phyloP scores from a whole-genome alignment of 139 green algal genomes.

The Micractinium sp. region DNA sequence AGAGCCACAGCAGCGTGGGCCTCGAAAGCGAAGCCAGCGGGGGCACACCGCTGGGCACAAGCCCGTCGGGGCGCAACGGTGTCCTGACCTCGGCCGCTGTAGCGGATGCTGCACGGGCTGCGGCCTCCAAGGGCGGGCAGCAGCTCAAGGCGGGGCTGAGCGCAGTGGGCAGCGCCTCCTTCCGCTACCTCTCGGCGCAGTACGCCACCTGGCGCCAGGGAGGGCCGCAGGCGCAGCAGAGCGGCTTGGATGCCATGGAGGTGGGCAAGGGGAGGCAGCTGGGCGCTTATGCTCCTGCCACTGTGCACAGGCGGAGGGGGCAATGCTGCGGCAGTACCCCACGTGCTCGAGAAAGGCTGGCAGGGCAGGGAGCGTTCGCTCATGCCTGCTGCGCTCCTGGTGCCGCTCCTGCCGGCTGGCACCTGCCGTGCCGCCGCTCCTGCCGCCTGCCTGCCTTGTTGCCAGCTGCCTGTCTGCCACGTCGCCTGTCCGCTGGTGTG shows the following conservation, averaged over 20 bases:
- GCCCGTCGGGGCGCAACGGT: not conserved
- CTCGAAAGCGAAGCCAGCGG: not conserved
- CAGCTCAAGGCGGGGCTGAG: conserved; percentile 29
- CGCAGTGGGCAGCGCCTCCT: conserved; percentile 30
- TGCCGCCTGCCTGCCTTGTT: no score
- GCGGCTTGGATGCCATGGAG: conserved; percentile 7
- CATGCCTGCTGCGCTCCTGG: no score
- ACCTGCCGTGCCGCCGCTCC: no score
- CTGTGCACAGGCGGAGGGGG: no score
- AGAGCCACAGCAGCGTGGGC: not conserved
- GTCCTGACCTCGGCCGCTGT: conserved; percentile 25
- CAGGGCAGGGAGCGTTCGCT: not conserved
- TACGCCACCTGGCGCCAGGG: conserved; percentile 22
- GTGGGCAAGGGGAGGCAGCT: not conserved
- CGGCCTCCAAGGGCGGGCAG: conserved; percentile 33
- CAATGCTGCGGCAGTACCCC: no score
- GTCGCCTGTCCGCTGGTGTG: not conserved
- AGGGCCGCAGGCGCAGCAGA: not conserved
- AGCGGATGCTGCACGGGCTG: conserved; percentile 5
- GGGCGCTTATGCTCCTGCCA: not conserved
- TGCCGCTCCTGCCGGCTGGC: no score
- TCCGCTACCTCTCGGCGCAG: conserved; percentile 30
- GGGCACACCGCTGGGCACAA: not conserved
- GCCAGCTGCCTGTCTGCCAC: not conserved
- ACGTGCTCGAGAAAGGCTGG: not conserved